A percentile compares a stretch with the other conserved stretches of the same genome.
Evolutionary conservation across 1,284 basidiomycete species (phyloP).

Genomic region (Boletellus sp.): DNA sequence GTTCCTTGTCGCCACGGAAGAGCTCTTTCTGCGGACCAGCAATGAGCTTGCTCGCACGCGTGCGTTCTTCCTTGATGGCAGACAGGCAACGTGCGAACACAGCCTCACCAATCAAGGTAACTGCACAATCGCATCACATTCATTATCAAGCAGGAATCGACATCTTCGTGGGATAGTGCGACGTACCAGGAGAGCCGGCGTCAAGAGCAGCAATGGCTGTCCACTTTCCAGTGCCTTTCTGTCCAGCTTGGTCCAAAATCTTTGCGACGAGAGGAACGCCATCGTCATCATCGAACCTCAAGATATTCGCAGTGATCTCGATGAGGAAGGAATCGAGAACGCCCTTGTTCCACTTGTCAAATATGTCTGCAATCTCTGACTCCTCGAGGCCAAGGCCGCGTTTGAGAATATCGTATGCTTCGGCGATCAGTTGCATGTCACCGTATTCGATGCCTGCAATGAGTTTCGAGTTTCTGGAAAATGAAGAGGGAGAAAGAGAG

Average conservation of each 20-base stretch:
- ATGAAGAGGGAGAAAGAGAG: constrained; percentile 15
- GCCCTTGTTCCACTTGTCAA: constrained; percentile 94
- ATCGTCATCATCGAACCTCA: constrained; percentile 95
- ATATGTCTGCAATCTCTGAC: constrained; percentile 87
- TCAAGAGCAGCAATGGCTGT: constrained; percentile 98
- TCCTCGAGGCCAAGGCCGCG: constrained; percentile 86
- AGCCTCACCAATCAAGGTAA: constrained; percentile 98
- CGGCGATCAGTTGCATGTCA: constrained; percentile 99
- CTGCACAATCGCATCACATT: constrained; percentile 38
- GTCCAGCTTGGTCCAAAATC: constrained; percentile 94
- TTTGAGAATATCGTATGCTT: constrained; percentile 98
- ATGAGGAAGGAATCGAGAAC: constrained; percentile 99
- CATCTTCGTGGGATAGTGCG: constrained; percentile 5
- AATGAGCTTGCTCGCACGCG: constrained; percentile 88
- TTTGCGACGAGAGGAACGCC: constrained; percentile 88
- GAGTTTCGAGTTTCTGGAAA: constrained; percentile 10
- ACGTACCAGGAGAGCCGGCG: constrained; percentile 81
- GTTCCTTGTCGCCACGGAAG: constrained; percentile 97
- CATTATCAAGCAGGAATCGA: constrained; percentile 7
- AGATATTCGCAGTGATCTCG: constrained; percentile 94
- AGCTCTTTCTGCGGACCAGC: constrained; percentile 86
- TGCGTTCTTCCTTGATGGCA: constrained; percentile 96
- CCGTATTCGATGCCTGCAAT: constrained; percentile 92
- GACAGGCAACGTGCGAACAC: constrained; percentile 99
- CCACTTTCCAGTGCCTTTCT: constrained; percentile 99